A percentile compares a stretch with the other conserved stretches of the same genome.
Evolutionary conservation across 2,329 filamentous ascomycete species (phyloP).

Genomic region (Claviceps pazoutovae): DNA sequence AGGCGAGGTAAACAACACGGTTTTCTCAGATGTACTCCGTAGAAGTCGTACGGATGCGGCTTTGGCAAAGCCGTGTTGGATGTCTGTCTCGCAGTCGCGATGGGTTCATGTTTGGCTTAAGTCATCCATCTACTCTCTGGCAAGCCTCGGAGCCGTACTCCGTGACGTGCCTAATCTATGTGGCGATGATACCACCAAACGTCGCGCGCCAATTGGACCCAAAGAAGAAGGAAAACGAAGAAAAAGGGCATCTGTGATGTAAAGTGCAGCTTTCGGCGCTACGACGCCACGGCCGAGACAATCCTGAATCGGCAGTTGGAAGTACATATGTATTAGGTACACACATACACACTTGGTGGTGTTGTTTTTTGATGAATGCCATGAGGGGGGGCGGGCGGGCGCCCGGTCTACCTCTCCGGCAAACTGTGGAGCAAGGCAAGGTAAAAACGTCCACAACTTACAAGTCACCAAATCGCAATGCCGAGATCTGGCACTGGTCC

Average conservation of each 20-base stretch:
- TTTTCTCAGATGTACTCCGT: too few species aligned
- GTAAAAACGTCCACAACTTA: neutral
- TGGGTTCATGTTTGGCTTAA: too few species aligned
- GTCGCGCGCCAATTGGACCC: too few species aligned
- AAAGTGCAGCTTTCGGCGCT: neutral
- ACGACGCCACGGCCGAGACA: neutral
- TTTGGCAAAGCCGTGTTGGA: too few species aligned
- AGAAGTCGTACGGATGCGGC: too few species aligned
- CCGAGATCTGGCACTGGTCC: conserved; percentile 2
- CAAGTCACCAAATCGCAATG: neutral
- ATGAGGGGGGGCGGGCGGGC: neutral
- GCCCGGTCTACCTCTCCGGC: neutral
- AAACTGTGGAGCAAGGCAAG: neutral
- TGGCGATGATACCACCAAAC: too few species aligned
- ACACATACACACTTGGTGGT: neutral
- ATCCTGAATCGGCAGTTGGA: neutral
- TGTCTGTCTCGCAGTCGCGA: too few species aligned
- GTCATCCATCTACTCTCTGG: too few species aligned
- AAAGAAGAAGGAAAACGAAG: neutral
- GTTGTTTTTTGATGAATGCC: neutral
- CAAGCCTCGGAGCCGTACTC: too few species aligned
- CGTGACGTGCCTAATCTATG: too few species aligned
- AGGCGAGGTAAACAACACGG: too few species aligned
- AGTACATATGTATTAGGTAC: neutral
- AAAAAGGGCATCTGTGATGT: neutral